These are phyloP conservation scores for Salvia splendens DNA, from an alignment of 257 asterid genomes.

Conservation along the genomic window DNA sequence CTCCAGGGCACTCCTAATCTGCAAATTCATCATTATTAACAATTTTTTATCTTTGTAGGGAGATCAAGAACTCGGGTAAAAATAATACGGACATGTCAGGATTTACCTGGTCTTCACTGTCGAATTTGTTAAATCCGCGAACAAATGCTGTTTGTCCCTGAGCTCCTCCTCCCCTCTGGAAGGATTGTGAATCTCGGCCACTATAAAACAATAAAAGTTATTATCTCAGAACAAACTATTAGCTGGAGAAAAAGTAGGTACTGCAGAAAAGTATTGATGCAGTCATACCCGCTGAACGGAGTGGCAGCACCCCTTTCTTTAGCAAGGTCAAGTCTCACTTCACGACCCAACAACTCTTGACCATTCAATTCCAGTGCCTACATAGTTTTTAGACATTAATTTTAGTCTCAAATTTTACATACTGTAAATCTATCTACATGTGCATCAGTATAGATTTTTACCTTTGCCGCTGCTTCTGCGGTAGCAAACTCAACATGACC, in stretches of 20 bases:
- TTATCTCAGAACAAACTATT: not conserved
- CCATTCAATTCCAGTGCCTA: conserved; percentile 80
- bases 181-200: conserved; percentile 49
- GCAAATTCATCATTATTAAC: conserved; percentile 21
- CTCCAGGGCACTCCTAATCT: conserved; percentile 65
- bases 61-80: too few relatives aligned
- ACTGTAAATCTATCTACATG: not conserved
- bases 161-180: conserved; percentile 50
- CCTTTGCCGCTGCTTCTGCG: conserved; percentile 72
- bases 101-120: conserved; percentile 55
- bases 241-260: not conserved
- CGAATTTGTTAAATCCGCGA: conserved; percentile 61
- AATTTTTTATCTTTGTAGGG: too few relatives aligned
- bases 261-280: not conserved
- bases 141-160: conserved; percentile 58
- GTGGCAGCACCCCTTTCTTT: conserved; percentile 69
- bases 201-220: conserved; percentile 17
- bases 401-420: not conserved
- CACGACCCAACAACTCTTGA: conserved; percentile 61
- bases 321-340: conserved; percentile 73
- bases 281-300: conserved; percentile 57
- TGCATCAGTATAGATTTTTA: conserved; percentile 8
- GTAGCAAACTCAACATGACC: conserved; percentile 95
- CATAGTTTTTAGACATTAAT: not conserved
- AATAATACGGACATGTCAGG: not conserved